Conservation (phyloP, 164 flowering plant species). For the Brasenia schreberi region DNA sequence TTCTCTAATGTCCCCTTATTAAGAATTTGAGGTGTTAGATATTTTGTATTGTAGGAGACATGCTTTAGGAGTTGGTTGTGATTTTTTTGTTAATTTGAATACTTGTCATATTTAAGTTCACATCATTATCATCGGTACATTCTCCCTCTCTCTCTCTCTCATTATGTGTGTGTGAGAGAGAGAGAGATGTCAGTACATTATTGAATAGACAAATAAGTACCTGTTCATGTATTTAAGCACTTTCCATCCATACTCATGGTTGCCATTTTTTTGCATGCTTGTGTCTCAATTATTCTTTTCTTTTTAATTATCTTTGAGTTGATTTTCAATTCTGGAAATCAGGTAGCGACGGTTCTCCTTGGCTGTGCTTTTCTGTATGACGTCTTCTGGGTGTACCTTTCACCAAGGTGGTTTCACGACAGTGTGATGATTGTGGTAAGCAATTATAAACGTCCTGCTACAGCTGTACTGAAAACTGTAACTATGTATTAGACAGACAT, state of each 20-base stretch:
- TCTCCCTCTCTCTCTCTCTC: no score
- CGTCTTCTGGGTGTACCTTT: slow-evolving; percentile 95
- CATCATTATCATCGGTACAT: no score
- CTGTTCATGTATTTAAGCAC: no score
- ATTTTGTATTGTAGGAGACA: background rate
- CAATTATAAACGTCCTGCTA: background rate
- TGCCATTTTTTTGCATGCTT: background rate
- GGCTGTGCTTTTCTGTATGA: slow-evolving; percentile 92
- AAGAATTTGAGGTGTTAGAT: no score
- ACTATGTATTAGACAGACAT: background rate
- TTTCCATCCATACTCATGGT: background rate
- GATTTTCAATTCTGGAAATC: slow-evolving; percentile 12
- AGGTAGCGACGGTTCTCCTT: slow-evolving; percentile 98
- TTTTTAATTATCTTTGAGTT: background rate
- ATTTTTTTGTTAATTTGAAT: background rate
- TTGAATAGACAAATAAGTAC: no score
- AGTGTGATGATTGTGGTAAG: slow-evolving; percentile 99
- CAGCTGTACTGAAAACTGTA: background rate
- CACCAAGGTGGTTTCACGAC: slow-evolving; percentile 70
- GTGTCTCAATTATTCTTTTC: background rate
- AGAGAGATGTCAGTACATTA: no score
- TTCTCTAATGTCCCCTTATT: background rate
- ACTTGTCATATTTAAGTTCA: no score
- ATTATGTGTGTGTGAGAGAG: no score
- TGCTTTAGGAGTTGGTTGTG: background rate